These are phyloP conservation scores for Salvia sclarea DNA, from an alignment of 305 asterid species.

Conservation along the genomic window DNA sequence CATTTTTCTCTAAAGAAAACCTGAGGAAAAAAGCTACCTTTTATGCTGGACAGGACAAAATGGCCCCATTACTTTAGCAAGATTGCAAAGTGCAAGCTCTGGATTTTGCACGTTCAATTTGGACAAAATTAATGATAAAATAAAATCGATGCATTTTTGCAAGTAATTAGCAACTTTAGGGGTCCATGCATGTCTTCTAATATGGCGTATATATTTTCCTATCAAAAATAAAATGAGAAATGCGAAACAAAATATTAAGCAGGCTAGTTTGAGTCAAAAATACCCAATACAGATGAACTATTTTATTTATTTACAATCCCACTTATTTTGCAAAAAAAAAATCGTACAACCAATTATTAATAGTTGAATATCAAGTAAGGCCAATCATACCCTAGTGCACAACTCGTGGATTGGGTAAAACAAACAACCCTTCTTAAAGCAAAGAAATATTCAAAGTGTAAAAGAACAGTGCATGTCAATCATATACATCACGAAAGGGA, in stretches of 20 bases:
- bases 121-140: neutral
- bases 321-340: neutral
- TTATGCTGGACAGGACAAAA: constrained; percentile 16
- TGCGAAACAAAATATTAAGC: neutral
- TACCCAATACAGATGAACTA: neutral
- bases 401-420: neutral
- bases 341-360: neutral
- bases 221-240: neutral
- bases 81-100: constrained; percentile 23
- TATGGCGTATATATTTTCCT: neutral
- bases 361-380: neutral
- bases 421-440: neutral
- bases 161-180: neutral
- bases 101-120: constrained; percentile 20
- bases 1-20: constrained; percentile 24
- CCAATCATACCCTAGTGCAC: neutral
- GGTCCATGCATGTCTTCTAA: neutral
- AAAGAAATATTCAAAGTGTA: neutral
- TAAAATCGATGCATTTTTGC: neutral
- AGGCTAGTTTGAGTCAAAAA: neutral
- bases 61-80: constrained; percentile 36
- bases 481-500: neutral
- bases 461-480: neutral
- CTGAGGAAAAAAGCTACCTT: constrained; percentile 8
- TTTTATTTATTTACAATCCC: no score